Base-by-base conservation (phyloP, 805 yeast genomes). In the Babjeviella inositovora region DNA sequence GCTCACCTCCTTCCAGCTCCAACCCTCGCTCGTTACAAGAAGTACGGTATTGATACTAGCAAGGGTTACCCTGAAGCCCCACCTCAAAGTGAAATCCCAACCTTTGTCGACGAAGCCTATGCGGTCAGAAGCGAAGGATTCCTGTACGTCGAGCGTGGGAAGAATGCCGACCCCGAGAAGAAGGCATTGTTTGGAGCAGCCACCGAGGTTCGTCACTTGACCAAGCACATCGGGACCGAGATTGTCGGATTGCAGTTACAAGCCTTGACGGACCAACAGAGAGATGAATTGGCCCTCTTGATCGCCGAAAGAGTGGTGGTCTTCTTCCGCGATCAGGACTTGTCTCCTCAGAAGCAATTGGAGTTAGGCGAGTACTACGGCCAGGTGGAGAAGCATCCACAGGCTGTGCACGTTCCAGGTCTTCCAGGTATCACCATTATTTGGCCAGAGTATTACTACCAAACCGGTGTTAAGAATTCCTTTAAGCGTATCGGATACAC, bases 251-350 rank as follows among this genome's bases (percentile, higher is more conserved):
- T 61, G 19, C 62, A 61, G 35, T 38, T 61, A 18, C 38, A 42
- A 4, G 59, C 57, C 15, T 38, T 61, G 27, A 49, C 39, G 18
- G 56, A 58, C 26, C 28, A 46, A 32, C 67, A 61, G 34, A 46
- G 39, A 25, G 64, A 61, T 34, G 65, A 61, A 38, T 44, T 61
- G 28, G 67, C 66, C 5, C 38, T 58, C 8, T 36, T 61, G 21
- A 41, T 58, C 17, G 59, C 66, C 12, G 63, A 57, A 37, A 48
- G 69, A 33, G 54, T 52, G 9, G 67, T 60, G 19, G 68, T 62
- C 11, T 59, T 62, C 34, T 60, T 62, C 49, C 38, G 61, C 26
- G 54, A 57, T 30, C 68, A 60, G 36, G 59, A 59, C 27, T 35
- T 60, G 19, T 30, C 51, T 14, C 59, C 61, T 13, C 50, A 46